Conservation (phyloP, 2,329 filamentous ascomycete species). For the Arthrobotrys iridis region DNA sequence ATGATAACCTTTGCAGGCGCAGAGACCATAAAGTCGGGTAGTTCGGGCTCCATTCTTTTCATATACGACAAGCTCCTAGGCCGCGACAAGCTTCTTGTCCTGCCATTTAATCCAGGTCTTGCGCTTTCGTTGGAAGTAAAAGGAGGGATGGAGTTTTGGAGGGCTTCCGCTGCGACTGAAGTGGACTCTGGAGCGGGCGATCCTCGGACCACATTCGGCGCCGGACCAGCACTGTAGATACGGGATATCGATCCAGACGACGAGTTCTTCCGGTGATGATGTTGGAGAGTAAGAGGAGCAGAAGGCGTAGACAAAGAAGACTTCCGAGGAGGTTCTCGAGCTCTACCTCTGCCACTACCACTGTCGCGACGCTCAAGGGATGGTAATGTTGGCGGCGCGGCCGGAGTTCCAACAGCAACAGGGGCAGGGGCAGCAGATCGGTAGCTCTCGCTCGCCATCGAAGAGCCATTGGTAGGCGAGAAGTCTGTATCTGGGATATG, state of each 20-base stretch:
- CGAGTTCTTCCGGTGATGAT: conserved; percentile 36
- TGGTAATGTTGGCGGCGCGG: conserved; percentile 8
- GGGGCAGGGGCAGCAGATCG: background rate
- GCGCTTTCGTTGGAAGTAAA: conserved; percentile 28
- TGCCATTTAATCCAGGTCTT: background rate
- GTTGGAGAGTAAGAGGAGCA: conserved; percentile 41
- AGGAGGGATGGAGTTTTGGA: conserved; percentile 39
- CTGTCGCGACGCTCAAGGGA: conserved; percentile 44
- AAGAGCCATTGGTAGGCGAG: conserved; percentile 19
- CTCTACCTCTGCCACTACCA: conserved; percentile 29
- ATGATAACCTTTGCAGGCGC: conserved; percentile 98
- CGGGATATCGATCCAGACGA: conserved; percentile 32
- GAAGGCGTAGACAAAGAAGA: conserved; percentile 33
- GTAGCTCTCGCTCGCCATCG: conserved; percentile 23
- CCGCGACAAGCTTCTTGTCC: conserved; percentile 43
- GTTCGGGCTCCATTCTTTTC: conserved; percentile 68
- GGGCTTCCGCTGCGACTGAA: conserved; percentile 42
- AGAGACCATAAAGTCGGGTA: conserved; percentile 96
- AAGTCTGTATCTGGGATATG: conserved; percentile 13
- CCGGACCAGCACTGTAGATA: background rate
- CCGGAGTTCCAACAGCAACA: background rate
- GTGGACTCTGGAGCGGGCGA: conserved; percentile 9
- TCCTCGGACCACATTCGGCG: conserved; percentile 2
- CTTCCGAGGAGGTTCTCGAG: conserved; percentile 28
- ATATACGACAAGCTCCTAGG: conserved; percentile 33